A percentile compares a stretch with the other conserved stretches of the same genome.
These are phyloP conservation scores for Hypholoma fasciculare DNA, from an alignment of 768 basidiomycete genomes.

Conservation along the genomic window DNA sequence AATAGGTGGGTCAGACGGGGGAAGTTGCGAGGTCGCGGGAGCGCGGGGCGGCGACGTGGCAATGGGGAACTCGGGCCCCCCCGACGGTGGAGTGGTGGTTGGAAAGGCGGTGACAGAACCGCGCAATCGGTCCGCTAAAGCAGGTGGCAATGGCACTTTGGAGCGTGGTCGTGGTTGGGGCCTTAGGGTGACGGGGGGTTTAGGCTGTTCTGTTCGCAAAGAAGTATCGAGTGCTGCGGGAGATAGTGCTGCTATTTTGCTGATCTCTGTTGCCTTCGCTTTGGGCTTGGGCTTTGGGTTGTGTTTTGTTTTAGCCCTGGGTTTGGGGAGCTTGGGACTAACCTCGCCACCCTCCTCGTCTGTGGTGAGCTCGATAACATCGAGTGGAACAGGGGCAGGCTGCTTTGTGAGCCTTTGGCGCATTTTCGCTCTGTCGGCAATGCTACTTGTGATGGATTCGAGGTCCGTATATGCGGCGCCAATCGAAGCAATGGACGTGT, in stretches of 20 bases:
- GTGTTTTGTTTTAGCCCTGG: slow-evolving; percentile 26
- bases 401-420: slow-evolving; percentile 40
- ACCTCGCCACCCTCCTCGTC: slow-evolving; percentile 41
- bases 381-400: slow-evolving; percentile 12
- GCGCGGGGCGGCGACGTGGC: slow-evolving; percentile 13
- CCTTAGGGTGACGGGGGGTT: slow-evolving; percentile 9
- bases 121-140: not conserved
- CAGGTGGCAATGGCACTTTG: slow-evolving; percentile 6
- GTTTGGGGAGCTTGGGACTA: slow-evolving; percentile 26
- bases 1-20: slow-evolving; percentile 29
- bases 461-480: slow-evolving; percentile 7
- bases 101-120: not conserved
- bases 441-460: slow-evolving; percentile 26
- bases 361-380: slow-evolving; percentile 46
- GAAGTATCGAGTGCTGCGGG: not conserved
- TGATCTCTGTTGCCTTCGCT: slow-evolving; percentile 10
- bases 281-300: slow-evolving; percentile 23
- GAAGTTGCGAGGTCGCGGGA: slow-evolving; percentile 24
- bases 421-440: slow-evolving; percentile 62
- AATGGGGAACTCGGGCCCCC: slow-evolving; percentile 16
- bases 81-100: not conserved
- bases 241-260: not conserved
- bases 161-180: slow-evolving; percentile 20
- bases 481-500: slow-evolving; percentile 7
- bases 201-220: not conserved